Conservation (phyloP, 2,329 filamentous ascomycete species). For the Onygenales sp. region DNA sequence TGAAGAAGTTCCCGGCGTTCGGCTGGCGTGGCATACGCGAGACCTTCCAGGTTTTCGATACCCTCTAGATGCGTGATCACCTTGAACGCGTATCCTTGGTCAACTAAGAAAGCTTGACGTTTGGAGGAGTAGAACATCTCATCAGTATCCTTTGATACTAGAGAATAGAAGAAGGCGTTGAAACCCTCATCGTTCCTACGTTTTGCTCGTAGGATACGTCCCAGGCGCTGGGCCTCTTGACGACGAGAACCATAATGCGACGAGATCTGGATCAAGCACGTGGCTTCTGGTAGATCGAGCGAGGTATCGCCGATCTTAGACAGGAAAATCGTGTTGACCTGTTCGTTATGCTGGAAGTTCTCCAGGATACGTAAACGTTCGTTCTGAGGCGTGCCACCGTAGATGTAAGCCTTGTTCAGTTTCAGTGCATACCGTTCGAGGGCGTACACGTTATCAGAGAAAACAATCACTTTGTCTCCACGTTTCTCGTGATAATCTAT, state of each 20-base stretch:
- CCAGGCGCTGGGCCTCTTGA: conserved; percentile 89
- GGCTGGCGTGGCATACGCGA: conserved; percentile 68
- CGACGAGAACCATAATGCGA: conserved; percentile 94
- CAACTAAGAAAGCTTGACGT: conserved; percentile 90
- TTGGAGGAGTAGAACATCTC: conserved; percentile 99
- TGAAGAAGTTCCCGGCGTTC: conserved; percentile 81
- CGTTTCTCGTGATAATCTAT: conserved; percentile 94
- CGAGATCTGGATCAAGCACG: conserved; percentile 92
- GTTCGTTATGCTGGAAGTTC: conserved; percentile 88
- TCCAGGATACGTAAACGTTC: conserved; percentile 82
- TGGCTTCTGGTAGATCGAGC: conserved; percentile 92
- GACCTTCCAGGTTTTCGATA: conserved; percentile 70
- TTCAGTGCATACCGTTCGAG: conserved; percentile 76
- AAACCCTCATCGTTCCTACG: conserved; percentile 95
- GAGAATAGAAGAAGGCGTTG: conserved; percentile 97
- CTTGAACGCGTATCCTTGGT: conserved; percentile 98
- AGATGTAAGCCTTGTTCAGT: conserved; percentile 81
- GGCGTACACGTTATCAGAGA: conserved; percentile 94
- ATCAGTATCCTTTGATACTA: conserved; percentile 93
- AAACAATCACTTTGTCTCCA: conserved; percentile 96
- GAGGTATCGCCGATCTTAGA: conserved; percentile 98
- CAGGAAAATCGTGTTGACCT: conserved; percentile 85
- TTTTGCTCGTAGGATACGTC: conserved; percentile 89
- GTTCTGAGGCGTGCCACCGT: conserved; percentile 73
- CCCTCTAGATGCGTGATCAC: conserved; percentile 93